Conservation (phyloP, 1,284 basidiomycete species). For the Sporisorium scitamineum region DNA sequence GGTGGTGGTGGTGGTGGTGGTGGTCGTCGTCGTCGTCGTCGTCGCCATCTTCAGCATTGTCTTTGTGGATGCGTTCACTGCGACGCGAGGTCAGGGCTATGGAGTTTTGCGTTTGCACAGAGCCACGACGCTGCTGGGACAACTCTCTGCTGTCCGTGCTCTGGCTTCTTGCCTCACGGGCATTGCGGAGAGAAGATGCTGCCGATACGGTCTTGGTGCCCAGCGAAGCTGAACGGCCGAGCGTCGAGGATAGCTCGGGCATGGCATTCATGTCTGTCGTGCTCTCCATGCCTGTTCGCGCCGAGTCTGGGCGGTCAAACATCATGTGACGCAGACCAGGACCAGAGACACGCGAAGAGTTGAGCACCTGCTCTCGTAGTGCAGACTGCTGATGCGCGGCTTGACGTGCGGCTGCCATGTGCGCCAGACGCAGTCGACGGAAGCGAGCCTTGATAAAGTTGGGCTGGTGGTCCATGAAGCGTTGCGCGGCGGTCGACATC, state of each 20-base stretch:
- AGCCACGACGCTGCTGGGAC: constrained; percentile 21
- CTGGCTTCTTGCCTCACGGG: constrained; percentile 22
- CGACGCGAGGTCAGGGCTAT: background rate
- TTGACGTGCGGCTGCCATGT: constrained; percentile 57
- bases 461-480: constrained; percentile 55
- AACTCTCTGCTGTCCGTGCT: constrained; percentile 19
- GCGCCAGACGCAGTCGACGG: constrained; percentile 57
- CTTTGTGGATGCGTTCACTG: constrained; percentile 13
- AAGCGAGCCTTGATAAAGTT: constrained; percentile 60
- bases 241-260: constrained; percentile 38
- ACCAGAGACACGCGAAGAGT: constrained; percentile 36
- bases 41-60: constrained; percentile 14
- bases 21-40: constrained; percentile 7
- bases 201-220: constrained; percentile 32
- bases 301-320: constrained; percentile 48
- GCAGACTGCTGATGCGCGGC: constrained; percentile 60
- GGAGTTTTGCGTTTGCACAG: constrained; percentile 18
- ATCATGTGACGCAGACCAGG: constrained; percentile 61
- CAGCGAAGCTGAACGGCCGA: constrained; percentile 27
- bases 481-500: constrained; percentile 42
- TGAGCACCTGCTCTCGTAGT: constrained; percentile 60
- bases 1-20: constrained; percentile 13
- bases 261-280: constrained; percentile 12
- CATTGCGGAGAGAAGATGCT: constrained; percentile 24
- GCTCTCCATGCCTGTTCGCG: constrained; percentile 32